phyloP scores from a whole-genome alignment of 75 land plant genomes.

The Cunninghamia lanceolata region DNA sequence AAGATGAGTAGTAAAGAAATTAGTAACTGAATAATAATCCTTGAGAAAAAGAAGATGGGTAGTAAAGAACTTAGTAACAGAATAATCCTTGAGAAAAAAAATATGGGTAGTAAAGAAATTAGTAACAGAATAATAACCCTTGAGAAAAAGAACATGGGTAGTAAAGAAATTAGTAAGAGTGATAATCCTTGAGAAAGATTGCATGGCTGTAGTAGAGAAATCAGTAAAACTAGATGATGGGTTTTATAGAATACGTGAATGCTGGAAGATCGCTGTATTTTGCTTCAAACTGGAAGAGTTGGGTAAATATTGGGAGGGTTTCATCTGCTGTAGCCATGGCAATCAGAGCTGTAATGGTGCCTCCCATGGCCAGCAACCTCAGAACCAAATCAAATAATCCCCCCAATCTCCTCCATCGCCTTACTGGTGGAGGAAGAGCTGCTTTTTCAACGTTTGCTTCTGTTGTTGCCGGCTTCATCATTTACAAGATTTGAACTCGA shows the following conservation, averaged over 20 bases:
- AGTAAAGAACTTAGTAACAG: neutral
- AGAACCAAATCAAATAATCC: conserved; percentile 27
- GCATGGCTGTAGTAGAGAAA: too few species aligned
- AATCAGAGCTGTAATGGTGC: conserved; percentile 25
- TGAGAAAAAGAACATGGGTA: neutral
- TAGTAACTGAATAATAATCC: too few species aligned
- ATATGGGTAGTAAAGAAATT: too few species aligned
- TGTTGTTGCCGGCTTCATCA: neutral
- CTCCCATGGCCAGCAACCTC: conserved; percentile 20
- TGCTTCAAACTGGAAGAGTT: conserved; percentile 27
- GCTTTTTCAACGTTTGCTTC: neutral
- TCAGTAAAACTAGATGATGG: neutral
- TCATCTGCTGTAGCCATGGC: conserved; percentile 35
- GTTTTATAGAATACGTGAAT: conserved; percentile 14
- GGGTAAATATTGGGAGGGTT: conserved; percentile 37
- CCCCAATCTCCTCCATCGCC: neutral
- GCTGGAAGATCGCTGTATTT: conserved; percentile 30
- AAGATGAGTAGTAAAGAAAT: too few species aligned
- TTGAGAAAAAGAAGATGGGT: too few species aligned
- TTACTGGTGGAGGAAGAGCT: neutral
- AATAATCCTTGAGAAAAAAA: neutral
- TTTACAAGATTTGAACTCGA: neutral
- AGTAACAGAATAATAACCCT: neutral
- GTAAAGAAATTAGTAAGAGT: too few species aligned
- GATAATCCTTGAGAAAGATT: too few species aligned